Conservation (phyloP, 805 yeast genomes). For the Lachancea sp. region DNA sequence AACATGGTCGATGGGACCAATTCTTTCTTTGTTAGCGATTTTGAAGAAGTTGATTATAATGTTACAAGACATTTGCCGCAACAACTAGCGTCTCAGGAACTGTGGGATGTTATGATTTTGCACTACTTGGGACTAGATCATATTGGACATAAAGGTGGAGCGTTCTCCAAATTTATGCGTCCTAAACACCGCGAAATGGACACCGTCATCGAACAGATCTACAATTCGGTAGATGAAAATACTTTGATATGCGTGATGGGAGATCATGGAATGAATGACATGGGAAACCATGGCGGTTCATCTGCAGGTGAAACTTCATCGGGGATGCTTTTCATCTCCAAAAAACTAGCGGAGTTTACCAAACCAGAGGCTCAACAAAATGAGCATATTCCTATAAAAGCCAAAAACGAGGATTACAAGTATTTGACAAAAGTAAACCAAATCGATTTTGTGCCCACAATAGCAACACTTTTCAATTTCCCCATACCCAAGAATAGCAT, state of each 20-base stretch:
- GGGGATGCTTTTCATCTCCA: conserved; percentile 65
- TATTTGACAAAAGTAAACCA: conserved; percentile 65
- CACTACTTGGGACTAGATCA: conserved; percentile 95
- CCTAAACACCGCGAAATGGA: conserved; percentile 87
- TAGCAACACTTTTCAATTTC: conserved; percentile 70
- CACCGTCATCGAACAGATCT: conserved; percentile 47
- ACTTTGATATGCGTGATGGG: conserved; percentile 77
- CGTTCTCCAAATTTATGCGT: conserved; percentile 72
- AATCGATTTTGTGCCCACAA: conserved; percentile 89
- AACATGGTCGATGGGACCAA: conserved; percentile 74
- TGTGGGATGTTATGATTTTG: conserved; percentile 82
- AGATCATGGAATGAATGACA: conserved; percentile 95
- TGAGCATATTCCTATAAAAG: conserved; percentile 15
- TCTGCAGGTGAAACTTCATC: conserved; percentile 89
- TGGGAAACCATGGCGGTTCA: conserved; percentile 96
- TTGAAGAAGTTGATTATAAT: conserved; percentile 86
- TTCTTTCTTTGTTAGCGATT: conserved; percentile 92
- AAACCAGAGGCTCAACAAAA: conserved; percentile 14
- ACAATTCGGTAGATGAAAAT: conserved; percentile 37
- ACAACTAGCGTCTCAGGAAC: conserved; percentile 40
- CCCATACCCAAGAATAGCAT: conserved; percentile 89
- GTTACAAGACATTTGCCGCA: conserved; percentile 79
- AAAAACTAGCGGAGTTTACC: conserved; percentile 39
- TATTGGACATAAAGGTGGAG: conserved; percentile 97
- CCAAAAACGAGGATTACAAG: conserved; percentile 38